Conservation (phyloP, 2,329 filamentous ascomycete genomes). For the Fonsecaea multimorphosa region DNA sequence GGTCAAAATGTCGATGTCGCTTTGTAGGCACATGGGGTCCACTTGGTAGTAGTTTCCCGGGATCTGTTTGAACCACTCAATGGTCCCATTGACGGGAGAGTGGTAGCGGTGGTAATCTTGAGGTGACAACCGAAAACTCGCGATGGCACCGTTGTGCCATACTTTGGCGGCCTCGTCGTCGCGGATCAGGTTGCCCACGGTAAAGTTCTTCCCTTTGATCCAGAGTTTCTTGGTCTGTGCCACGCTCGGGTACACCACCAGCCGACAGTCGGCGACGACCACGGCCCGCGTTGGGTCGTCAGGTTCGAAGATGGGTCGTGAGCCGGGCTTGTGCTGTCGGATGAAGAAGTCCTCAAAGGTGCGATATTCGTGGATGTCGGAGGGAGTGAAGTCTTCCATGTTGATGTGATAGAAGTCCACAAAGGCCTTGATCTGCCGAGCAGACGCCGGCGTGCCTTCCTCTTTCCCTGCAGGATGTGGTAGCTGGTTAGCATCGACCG, state of each 20-base stretch:
- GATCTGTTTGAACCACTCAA: conserved; percentile 83
- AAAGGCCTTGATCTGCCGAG: conserved; percentile 83
- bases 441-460: conserved; percentile 90
- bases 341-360: conserved; percentile 99
- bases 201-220: conserved; percentile 97
- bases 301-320: conserved; percentile 87
- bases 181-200: conserved; percentile 80
- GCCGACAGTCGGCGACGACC: conserved; percentile 90
- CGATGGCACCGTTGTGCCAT: conserved; percentile 79
- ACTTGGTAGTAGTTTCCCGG: conserved; percentile 98
- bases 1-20: conserved; percentile 91
- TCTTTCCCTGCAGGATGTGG: conserved; percentile 69
- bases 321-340: conserved; percentile 81
- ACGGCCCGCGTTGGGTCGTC: conserved; percentile 85
- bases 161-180: conserved; percentile 72
- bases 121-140: conserved; percentile 91
- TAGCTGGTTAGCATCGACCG: conserved; percentile 6
- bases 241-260: conserved; percentile 88
- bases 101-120: conserved; percentile 99
- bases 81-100: conserved; percentile 88
- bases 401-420: conserved; percentile 93
- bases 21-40: conserved; percentile 97
- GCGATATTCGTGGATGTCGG: conserved; percentile 77
- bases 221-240: conserved; percentile 86
- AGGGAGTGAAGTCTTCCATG: conserved; percentile 83